phyloP scores from a whole-genome alignment of 208 protist species.

The Acanthamoeba sp. region DNA sequence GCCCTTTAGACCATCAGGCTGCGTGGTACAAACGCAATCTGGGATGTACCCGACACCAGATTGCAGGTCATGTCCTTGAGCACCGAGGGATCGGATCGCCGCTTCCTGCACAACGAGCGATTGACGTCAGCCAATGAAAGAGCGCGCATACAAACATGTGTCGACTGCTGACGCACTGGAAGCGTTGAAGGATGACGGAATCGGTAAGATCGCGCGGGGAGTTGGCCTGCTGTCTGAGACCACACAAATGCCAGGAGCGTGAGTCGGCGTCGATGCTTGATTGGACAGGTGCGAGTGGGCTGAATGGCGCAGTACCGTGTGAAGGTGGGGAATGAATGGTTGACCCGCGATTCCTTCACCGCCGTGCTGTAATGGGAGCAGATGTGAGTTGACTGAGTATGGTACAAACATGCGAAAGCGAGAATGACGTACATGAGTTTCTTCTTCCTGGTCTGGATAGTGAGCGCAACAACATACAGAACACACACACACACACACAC shows the following conservation, averaged over 20 bases:
- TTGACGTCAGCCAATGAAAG: no score
- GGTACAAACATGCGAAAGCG: not conserved
- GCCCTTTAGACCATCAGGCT: not conserved
- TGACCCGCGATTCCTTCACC: not conserved
- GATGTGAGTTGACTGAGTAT: not conserved
- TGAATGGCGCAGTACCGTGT: not conserved
- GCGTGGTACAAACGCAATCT: no score
- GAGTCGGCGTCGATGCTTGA: not conserved
- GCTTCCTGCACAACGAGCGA: no score
- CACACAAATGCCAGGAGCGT: not conserved
- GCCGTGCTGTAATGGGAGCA: not conserved
- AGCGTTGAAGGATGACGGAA: not conserved
- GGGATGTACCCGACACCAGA: not conserved
- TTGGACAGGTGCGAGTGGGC: not conserved
- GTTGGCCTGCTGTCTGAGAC: not conserved
- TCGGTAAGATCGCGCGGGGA: conserved; percentile 1
- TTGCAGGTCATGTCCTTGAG: conserved; percentile 62
- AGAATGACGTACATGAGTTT: not conserved
- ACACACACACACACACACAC: no score
- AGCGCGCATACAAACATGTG: not conserved
- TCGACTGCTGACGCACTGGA: not conserved
- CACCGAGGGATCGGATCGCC: not conserved
- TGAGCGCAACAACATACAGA: no score
- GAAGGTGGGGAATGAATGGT: not conserved
- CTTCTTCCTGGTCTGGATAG: not conserved